A percentile compares a stretch with the other conserved stretches of the same genome.
Evolutionary conservation across 73 alveolate species (phyloP).

Genomic region (Paramecium biaurelia): DNA sequence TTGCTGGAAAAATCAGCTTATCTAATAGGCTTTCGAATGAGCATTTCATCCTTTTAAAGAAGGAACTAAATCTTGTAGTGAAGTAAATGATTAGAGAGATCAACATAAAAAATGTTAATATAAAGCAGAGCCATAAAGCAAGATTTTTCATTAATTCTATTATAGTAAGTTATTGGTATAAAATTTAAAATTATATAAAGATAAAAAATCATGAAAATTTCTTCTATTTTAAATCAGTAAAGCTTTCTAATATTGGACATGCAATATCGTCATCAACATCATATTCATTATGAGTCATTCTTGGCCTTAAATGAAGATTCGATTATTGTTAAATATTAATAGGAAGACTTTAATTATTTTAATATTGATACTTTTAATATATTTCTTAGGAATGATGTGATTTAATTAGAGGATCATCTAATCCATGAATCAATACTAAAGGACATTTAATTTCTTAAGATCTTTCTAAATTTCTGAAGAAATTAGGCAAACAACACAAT

Average conservation of each 20-base stretch:
- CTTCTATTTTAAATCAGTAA: neutral
- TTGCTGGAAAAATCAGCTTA: neutral
- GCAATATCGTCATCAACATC: neutral
- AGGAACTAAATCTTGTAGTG: no score
- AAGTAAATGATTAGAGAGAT: no score
- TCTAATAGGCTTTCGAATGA: neutral
- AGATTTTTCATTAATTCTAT: neutral
- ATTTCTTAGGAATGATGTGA: neutral
- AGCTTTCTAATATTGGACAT: neutral
- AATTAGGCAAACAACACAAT: neutral
- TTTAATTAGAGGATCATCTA: neutral
- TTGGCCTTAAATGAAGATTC: neutral
- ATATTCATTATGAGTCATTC: constrained; percentile 38
- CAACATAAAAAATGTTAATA: neutral
- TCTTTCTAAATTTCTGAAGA: neutral
- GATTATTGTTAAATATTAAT: neutral
- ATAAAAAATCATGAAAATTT: neutral
- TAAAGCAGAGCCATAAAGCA: neutral
- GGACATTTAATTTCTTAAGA: neutral
- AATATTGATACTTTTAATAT: neutral
- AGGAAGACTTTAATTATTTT: neutral
- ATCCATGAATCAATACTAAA: neutral
- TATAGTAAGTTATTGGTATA: neutral
- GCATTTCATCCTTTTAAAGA: neutral
- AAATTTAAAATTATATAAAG: no score